Base-by-base conservation (phyloP, 2,329 filamentous ascomycete species). In the Botryosphaeria agaves region DNA sequence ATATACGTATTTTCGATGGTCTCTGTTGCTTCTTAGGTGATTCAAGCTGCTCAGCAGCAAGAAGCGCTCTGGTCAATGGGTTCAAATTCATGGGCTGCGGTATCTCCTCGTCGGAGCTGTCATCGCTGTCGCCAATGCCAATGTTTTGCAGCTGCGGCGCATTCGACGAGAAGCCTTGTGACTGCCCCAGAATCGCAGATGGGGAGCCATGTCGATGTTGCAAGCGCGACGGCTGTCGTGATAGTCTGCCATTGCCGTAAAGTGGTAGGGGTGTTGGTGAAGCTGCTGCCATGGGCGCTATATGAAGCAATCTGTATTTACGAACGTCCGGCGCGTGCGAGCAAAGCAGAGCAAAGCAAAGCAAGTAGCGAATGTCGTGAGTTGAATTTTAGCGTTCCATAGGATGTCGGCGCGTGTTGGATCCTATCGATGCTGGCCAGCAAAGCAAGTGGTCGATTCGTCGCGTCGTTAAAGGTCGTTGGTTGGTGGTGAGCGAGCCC, bases 101-200 rank as follows among this genome's bases (percentile, higher is more conserved):
- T 17, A 91, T 81, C 55, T 94, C 87, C 46, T 94, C 87, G 55
- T 94, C 87, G 15, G 85, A 93, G 61, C 82, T 93, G 48, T 93
- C 85, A 43, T 81, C 76, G n/a, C n/a, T n/a, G 48, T 93, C 85
- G 43, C 81, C 76, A 41, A 75, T 57, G 44, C 59, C 48, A 38
- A 64, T 60, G 39, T 55, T 56, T 41, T 61, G 57, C 45, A 61
- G 52, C 51, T 56, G 55, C 12, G 53, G 53, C 38, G 52, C 57
- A 36, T 61, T 47, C 17, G 57, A 49, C 14, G 52, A 48, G 39
- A 61, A 61, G 37, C 57, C 59, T 38, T 57, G 50, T 14, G 54
- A 55, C 28, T 56, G 53, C 20, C 52, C 48, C 36, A 61, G 48
- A 14, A 53, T 49, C 9, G 57, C 55, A 32, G 62, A 46, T 16